phyloP scores from a whole-genome alignment of 495 filamentous ascomycete species.

The Aspergillus mulundensis region DNA sequence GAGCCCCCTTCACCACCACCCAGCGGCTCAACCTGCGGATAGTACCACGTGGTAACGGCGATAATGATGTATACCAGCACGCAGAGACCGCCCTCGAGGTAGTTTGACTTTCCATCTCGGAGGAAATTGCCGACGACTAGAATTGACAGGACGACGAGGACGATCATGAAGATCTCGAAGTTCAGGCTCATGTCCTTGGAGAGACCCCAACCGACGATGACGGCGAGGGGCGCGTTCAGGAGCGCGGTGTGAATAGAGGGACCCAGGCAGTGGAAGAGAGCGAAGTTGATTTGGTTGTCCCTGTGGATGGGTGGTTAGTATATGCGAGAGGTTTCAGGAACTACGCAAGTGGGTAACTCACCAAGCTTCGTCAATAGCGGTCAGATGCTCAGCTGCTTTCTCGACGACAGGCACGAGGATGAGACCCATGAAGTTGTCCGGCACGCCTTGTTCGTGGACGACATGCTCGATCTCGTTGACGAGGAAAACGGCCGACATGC shows the following conservation, averaged over 20 bases:
- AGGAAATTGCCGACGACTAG: slow-evolving; percentile 81
- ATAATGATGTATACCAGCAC: slow-evolving; percentile 57
- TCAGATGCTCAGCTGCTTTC: slow-evolving; percentile 87
- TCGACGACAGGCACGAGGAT: slow-evolving; percentile 77
- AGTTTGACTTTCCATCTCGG: slow-evolving; percentile 75
- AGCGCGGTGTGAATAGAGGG: slow-evolving; percentile 87
- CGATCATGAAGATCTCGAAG: slow-evolving; percentile 88
- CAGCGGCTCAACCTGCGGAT: slow-evolving; percentile 31
- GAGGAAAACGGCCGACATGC: slow-evolving; percentile 75
- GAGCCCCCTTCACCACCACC: not conserved
- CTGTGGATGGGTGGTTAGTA: slow-evolving; percentile 15
- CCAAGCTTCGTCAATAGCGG: slow-evolving; percentile 87
- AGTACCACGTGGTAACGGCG: slow-evolving; percentile 51
- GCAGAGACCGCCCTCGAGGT: slow-evolving; percentile 73
- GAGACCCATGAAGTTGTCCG: slow-evolving; percentile 76
- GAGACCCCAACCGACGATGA: slow-evolving; percentile 83
- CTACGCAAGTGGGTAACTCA: slow-evolving; percentile 33
- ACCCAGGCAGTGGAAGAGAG: slow-evolving; percentile 83
- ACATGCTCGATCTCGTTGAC: slow-evolving; percentile 76
- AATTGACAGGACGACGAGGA: slow-evolving; percentile 79
- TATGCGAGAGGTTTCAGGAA: not conserved
- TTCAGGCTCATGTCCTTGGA: slow-evolving; percentile 68
- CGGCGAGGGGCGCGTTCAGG: slow-evolving; percentile 78
- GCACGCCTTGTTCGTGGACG: slow-evolving; percentile 57
- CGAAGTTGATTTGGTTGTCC: slow-evolving; percentile 69